phyloP scores from a whole-genome alignment of 352 stramenopile genomes.

The Phytophthora citricola region DNA sequence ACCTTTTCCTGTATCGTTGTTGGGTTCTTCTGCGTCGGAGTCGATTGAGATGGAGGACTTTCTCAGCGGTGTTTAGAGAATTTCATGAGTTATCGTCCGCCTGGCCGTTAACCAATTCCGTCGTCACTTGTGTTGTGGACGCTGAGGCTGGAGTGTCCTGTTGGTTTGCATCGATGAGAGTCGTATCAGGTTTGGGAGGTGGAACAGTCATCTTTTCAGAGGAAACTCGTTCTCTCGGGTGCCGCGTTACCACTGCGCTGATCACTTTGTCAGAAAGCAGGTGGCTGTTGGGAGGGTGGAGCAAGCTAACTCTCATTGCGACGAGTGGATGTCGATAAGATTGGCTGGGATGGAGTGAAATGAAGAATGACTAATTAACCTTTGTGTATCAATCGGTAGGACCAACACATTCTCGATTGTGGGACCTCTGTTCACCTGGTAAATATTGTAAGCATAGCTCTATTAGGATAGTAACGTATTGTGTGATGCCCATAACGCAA shows the following conservation, averaged over 20 bases:
- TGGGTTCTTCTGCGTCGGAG: not conserved
- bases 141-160: not conserved
- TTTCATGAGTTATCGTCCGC: not conserved
- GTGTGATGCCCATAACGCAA: no score
- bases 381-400: no score
- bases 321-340: not conserved
- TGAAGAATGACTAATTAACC: not conserved
- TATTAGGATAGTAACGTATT: no score
- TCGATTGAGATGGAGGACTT: not conserved
- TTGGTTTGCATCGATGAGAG: not conserved
- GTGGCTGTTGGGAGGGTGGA: not conserved
- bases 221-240: not conserved
- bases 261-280: not conserved
- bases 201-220: not conserved
- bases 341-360: not conserved
- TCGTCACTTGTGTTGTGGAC: not conserved
- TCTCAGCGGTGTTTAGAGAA: not conserved
- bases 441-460: no score
- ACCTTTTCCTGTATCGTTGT: slow-evolving; percentile 4
- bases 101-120: not conserved
- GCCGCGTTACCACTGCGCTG: not conserved
- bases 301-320: not conserved
- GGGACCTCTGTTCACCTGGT: no score
- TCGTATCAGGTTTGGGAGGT: not conserved
- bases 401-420: no score